Base-by-base conservation (phyloP, 2,329 filamentous ascomycete species). In the Dactylellina cionopaga region DNA sequence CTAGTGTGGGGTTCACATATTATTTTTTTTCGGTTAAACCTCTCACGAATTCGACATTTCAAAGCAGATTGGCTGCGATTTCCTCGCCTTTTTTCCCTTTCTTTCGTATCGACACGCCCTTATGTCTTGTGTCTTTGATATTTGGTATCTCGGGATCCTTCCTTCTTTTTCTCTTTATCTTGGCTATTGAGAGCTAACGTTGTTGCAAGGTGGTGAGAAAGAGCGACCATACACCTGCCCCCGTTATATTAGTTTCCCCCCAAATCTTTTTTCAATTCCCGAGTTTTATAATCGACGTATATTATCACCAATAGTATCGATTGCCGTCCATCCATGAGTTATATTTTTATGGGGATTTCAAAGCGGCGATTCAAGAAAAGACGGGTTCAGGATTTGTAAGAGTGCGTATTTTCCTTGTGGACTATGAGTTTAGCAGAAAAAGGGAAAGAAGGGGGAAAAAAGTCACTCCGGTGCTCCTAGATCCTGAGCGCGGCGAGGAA, bases 281-380 rank as follows among this genome's bases (percentile, higher is more conserved):
- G 35, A 13, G 13, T n/a, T n/a, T 29, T 43, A 33, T 31, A 39
- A n/a, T 27, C 51, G 10, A n/a, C n/a, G 15, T 43, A n/a, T 62
- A 22, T 33, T 11, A 37, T 64, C 52, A 46, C 63, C 63, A 70
- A 70, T 70, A 62, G 47, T 29, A 54, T 37, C 11, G 37, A 54
- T 55, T 70, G 37, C 55, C 65, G 65, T 55, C 65, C 65, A 70
- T 62, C 65, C 65, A 70, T 60, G 7, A 51, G 19, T 15, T 46
- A 35, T 39, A 49, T 60, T 60, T n/a, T n/a, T n/a, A n/a, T n/a
- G n/a, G 29, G 56, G 49, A 49, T 49, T 60, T 17, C 58, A 51
- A 29, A 39, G 49, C 37, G 17, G 27, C 46, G 13, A 43, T 43
- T 43, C 39, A 19, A 43, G 39, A 4, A 19, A 19, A 19, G 17